Evolutionary conservation across 2,329 filamentous ascomycete species (phyloP).

Genomic region (Exophiala dermatitidis): DNA sequence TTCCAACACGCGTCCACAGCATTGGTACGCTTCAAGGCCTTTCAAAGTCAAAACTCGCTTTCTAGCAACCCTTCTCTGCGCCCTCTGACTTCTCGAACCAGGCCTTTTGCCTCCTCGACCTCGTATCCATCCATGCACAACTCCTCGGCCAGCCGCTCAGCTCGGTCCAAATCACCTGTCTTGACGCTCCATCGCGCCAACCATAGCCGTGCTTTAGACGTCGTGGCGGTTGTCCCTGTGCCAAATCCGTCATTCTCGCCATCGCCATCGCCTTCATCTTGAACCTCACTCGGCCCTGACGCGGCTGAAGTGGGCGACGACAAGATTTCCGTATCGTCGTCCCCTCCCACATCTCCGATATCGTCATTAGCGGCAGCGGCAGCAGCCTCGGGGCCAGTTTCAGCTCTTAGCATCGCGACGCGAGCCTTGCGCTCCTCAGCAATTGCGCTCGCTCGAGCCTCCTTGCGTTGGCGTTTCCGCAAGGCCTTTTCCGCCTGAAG

Average conservation of each 20-base stretch:
- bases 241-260: slow-evolving; percentile 44
- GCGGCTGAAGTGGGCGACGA: slow-evolving; percentile 14
- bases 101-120: slow-evolving; percentile 90
- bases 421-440: slow-evolving; percentile 13
- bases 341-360: slow-evolving; percentile 30
- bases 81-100: slow-evolving; percentile 78
- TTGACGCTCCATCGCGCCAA: slow-evolving; percentile 75
- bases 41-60: not conserved
- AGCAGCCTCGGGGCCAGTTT: slow-evolving; percentile 5
- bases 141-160: slow-evolving; percentile 77
- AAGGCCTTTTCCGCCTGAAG: slow-evolving; percentile 16
- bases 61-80: slow-evolving; percentile 50
- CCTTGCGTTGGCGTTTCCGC: slow-evolving; percentile 13
- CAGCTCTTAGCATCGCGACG: slow-evolving; percentile 6
- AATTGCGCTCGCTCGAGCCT: slow-evolving; percentile 11
- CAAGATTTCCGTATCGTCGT: slow-evolving; percentile 31
- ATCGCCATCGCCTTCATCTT: slow-evolving; percentile 35
- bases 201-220: slow-evolving; percentile 90
- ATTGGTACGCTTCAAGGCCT: not conserved
- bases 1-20: not conserved
- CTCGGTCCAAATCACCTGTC: slow-evolving; percentile 65
- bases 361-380: slow-evolving; percentile 27
- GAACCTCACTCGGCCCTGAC: slow-evolving; percentile 31
- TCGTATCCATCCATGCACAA: slow-evolving; percentile 93
- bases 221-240: slow-evolving; percentile 82